Evolutionary conservation across 2,329 filamentous ascomycete species (phyloP), one percentile per base, ranked within the genome.

Genomic region (Ophiostoma sp.): DNA sequence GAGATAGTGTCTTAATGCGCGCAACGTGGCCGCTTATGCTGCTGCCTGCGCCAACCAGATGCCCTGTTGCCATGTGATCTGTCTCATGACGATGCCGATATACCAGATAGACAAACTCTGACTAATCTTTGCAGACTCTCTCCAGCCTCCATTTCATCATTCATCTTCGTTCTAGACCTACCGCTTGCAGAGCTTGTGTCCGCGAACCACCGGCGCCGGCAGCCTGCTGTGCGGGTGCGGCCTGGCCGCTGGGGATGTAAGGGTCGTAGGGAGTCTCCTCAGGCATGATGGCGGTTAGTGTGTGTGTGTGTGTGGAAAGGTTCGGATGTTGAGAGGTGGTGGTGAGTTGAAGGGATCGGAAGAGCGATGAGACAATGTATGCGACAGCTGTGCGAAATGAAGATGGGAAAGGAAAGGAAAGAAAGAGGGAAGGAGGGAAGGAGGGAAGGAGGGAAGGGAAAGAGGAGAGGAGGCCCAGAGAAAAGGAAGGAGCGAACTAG

Each of bases 261-360:
- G 92, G 92, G 81, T 96, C 92, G 80, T 96, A 96, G 74, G 91
- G 91, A 77, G 84, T 80, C 69, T 85, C 82, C 73, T 80, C 80
- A 74, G 84, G 79, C 84, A 86, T 86, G 74, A 71, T 81, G 75
- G 72, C 71, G 70, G 73, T 62, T 62, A 2, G 27, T 27, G 58
- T 65, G 41, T 41, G 27, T 18, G 41, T 18, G n/a, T 27, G 27
- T 27, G 14, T 63, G 44, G 42, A 7, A 27, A 2, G 42, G 40
- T 27, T 27, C 2, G n/a, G 11, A 45, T 11, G 47, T 55, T 60
- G 65, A 40, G 65, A 16, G 45, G 36, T 55, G 40, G 18, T 18
- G 9, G 41, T n/a, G 64, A 41, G n/a, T 14, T 40, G 52, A n/a
- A 55, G 55, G 44, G 64, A n/a, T 65, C 44, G 66, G 18, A 40